Percentiles rank a stretch among this genome's conserved stretches.
Evolutionary conservation across 2,329 filamentous ascomycete species (phyloP).

Genomic region (Chrysoporthe austroafricana): DNA sequence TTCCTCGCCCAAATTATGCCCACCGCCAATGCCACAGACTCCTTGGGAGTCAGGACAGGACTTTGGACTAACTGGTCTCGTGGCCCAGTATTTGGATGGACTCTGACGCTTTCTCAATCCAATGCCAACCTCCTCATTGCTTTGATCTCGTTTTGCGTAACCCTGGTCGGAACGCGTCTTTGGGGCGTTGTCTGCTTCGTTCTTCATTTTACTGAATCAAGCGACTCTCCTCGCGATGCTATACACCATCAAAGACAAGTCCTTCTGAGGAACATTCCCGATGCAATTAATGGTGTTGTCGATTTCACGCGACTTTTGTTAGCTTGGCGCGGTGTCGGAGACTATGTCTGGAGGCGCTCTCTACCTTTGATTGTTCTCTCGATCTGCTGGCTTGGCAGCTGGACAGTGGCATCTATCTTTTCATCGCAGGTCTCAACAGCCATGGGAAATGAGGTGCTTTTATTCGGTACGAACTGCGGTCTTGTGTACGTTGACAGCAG

Average conservation of each 20-base stretch:
- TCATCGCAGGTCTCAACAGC: conserved; percentile 4
- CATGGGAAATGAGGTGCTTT: conserved; percentile 9
- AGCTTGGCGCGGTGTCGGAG: background rate
- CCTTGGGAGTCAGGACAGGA: conserved; percentile 22
- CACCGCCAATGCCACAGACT: conserved; percentile 4
- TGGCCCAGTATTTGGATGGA: conserved; percentile 26
- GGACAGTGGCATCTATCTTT: conserved; percentile 2
- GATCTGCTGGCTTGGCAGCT: conserved; percentile 8
- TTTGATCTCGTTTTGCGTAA: conserved; percentile 8
- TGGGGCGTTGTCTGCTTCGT: background rate
- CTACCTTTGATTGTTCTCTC: background rate
- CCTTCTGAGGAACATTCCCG: background rate
- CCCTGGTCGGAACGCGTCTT: background rate
- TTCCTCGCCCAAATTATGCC: background rate
- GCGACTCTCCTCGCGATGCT: background rate
- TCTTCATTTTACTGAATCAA: background rate
- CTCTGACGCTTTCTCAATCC: conserved; percentile 25
- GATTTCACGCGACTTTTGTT: background rate
- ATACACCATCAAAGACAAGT: conserved; percentile 2
- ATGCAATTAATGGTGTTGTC: conserved; percentile 1
- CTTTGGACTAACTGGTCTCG: conserved; percentile 31
- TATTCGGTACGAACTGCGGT: background rate
- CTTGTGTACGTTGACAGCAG: background rate
- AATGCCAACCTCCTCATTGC: conserved; percentile 29
- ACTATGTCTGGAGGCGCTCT: background rate